These are phyloP conservation scores for Xylogone sp. DNA, from an alignment of 2,329 filamentous ascomycete species.

Conservation along the genomic window DNA sequence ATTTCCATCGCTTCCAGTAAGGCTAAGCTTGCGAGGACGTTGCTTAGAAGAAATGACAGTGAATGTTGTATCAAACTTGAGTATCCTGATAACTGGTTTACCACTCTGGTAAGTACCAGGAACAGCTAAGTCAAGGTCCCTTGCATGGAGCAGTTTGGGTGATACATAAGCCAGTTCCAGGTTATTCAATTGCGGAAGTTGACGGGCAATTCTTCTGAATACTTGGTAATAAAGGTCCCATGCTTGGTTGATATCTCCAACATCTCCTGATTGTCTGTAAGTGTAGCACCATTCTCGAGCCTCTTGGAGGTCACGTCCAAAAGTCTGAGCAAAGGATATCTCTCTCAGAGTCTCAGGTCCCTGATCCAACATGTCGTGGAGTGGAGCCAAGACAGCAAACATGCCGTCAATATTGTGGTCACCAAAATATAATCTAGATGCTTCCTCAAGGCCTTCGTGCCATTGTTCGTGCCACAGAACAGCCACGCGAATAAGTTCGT, in stretches of 20 bases:
- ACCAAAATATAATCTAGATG: conserved; percentile 92
- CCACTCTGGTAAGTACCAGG: conserved; percentile 88
- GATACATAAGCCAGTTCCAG: conserved; percentile 96
- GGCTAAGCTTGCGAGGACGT: conserved; percentile 81
- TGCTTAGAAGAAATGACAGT: conserved; percentile 97
- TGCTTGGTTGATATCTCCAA: conserved; percentile 93
- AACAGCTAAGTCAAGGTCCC: conserved; percentile 87
- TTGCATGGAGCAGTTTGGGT: conserved; percentile 81
- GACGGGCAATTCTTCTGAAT: conserved; percentile 90
- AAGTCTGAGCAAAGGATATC: conserved; percentile 96
- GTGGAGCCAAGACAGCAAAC: conserved; percentile 84
- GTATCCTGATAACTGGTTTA: conserved; percentile 74
- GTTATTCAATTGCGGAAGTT: conserved; percentile 87
- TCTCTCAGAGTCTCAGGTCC: conserved; percentile 92
- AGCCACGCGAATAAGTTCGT: conserved; percentile 93
- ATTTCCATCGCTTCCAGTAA: conserved; percentile 84
- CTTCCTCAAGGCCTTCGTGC: conserved; percentile 97
- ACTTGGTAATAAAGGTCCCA: conserved; percentile 99
- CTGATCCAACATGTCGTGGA: conserved; percentile 86
- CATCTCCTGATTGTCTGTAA: conserved; percentile 82
- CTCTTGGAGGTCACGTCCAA: conserved; percentile 91
- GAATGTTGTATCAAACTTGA: conserved; percentile 85
- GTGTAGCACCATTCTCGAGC: conserved; percentile 94
- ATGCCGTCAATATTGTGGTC: conserved; percentile 97
- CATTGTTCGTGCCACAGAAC: conserved; percentile 98